Base-by-base conservation (phyloP, 352 stramenopile genomes). In the Pythium monospermum region DNA sequence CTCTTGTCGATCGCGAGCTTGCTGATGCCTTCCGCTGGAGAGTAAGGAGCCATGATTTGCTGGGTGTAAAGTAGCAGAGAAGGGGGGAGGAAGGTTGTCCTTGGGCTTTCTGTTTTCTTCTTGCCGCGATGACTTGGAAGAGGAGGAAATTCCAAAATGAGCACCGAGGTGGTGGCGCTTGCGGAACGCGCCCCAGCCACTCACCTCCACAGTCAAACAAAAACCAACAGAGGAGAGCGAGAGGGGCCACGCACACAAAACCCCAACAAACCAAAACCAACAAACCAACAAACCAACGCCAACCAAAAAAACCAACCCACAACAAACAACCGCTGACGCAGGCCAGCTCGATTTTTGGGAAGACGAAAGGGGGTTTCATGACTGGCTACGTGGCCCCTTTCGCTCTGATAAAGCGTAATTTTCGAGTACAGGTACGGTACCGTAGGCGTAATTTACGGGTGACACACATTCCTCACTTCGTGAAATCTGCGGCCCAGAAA, bases 1-100 rank as follows among this genome's bases (percentile, higher is more conserved):
- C 79, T 94, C 74, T 91, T 85, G 75, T 91, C 83, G 53, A 91
- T 88, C 19, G 74, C 80, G 53, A 94, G 74, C 68, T 90, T 83
- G 74, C 66, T 89, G 57, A 88, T 85, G 65, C 73, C 78, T 67
- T 86, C 81, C 56, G 72, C 79, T 33, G 81, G 81, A 58, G 78
- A 80, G 73, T 87, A 90, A 53, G 82, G 82, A 70, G 82, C 82
- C 82, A 92, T 91, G 49, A 53, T 83, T 68, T 38, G 51, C 49
- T 28, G 31, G 22, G 51, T 66, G 62, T 52, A 52, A 49, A 55
- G 49, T 61, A 46, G 57, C 43, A 38, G 49, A 43, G 32, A 25
- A 52, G 51, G 59, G 52, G 62, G 61, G 49, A 55, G 36, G 44
- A 61, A 53, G 42, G 48, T 52, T 35, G 42, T 57, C 42, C 38